Base-by-base conservation (phyloP, 1,284 basidiomycete species). In the Trichosporon coremiiforme region DNA sequence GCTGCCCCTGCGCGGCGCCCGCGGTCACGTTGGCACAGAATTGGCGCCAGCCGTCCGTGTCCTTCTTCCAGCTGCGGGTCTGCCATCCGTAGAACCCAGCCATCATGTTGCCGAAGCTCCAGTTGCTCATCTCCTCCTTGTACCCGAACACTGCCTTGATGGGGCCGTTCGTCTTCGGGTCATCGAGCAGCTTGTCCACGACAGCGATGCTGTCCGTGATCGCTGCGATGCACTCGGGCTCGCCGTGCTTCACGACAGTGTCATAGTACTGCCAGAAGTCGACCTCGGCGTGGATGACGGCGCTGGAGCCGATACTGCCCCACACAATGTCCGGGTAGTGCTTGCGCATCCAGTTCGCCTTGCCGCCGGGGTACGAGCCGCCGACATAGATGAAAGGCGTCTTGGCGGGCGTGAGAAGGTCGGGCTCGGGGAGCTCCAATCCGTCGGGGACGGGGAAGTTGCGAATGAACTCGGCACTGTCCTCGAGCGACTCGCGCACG, bases 321-420 rank as follows among this genome's bases (percentile, higher is more conserved):
- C 87, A 95, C 4, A 95, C 91, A 13, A 95, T 85, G 35, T 96
- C 89, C 0, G 95, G 95, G 77, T 78, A 79, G 64, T 78, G 70
- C 35, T 93, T 84, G 64, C 89, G 89, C 91, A 98, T 94, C 77
- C 97, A 93, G 0, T 95, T 95, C 0, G 94, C 90, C n/a, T 95
- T 89, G 5, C 93, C 95, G 67, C 95, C 95, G 4, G 95, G 94
- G 78, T 98, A 82, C 25, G 76, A 81, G 6, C 84, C 93, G 29
- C 95, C 95, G 76, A 95, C 95, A 81, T 95, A 95, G 71, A 98
- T 92, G 91, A 94, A 95, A 1, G 93, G 92, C 1, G 90, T 90
- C 33, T 77, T 74, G 20, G 73, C 71, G 6, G 78, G 77, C 31
- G 85, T 64, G 64, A 80, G 3, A 87, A 88, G 87, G 3, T 89